Conservation (phyloP, 2,329 filamentous ascomycete species). For the Claviceps sp. region DNA sequence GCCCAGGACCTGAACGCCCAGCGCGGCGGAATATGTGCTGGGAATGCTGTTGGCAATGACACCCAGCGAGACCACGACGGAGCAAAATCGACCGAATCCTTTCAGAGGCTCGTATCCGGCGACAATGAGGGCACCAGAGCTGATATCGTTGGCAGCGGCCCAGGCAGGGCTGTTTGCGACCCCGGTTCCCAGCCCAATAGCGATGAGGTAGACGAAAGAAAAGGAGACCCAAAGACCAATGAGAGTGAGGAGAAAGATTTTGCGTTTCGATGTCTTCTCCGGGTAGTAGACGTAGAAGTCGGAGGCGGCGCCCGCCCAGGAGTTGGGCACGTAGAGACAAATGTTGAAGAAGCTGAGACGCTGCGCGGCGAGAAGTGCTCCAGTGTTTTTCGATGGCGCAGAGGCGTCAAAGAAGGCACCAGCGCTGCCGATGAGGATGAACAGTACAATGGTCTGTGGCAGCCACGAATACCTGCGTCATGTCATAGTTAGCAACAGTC, state of each 20-base stretch:
- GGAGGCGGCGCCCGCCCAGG: constrained; percentile 59
- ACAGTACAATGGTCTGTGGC: constrained; percentile 57
- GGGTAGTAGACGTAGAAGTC: constrained; percentile 77
- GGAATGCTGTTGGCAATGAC: constrained; percentile 42
- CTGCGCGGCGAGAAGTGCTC: constrained; percentile 48
- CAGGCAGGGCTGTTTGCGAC: constrained; percentile 35
- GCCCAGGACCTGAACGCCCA: constrained; percentile 45
- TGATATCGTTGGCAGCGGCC: constrained; percentile 35
- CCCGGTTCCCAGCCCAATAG: constrained; percentile 38
- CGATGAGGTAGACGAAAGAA: constrained; percentile 55
- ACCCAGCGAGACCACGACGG: constrained; percentile 40
- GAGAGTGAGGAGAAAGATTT: constrained; percentile 58
- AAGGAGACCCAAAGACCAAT: constrained; percentile 46
- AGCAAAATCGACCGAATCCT: constrained; percentile 43
- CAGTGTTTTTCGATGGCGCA: constrained; percentile 44
- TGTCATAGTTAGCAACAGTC: background rate
- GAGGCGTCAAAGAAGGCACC: constrained; percentile 47
- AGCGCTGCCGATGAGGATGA: constrained; percentile 59
- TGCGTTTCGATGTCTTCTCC: constrained; percentile 38
- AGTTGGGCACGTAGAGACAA: constrained; percentile 37
- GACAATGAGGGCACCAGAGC: constrained; percentile 42
- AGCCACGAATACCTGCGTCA: constrained; percentile 29
- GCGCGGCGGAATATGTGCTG: constrained; percentile 42
- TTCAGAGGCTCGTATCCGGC: constrained; percentile 39
- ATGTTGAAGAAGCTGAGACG: constrained; percentile 56